Conservation (phyloP, 352 stramenopile species). For the Phytophthora syringae region DNA sequence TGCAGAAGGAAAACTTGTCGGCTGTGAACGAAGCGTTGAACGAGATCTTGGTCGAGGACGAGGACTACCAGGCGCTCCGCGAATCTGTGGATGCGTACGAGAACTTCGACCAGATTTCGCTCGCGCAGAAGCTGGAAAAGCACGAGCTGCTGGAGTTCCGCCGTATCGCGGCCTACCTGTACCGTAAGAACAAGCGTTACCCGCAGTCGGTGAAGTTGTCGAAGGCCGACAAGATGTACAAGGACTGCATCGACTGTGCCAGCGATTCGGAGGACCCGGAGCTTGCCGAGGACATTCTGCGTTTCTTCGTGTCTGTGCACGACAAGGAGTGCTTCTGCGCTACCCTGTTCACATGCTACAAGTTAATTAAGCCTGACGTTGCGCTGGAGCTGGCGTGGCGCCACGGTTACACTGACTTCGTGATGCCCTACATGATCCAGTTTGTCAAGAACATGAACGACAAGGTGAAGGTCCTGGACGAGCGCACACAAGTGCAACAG, state of each 20-base stretch:
- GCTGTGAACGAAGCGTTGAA: constrained; percentile 99
- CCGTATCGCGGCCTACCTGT: constrained; percentile 99
- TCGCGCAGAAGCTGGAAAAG: constrained; percentile 98
- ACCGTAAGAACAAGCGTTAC: constrained; percentile 99
- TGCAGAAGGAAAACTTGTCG: constrained; percentile 99
- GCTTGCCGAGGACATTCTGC: constrained; percentile 97
- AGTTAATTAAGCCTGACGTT: constrained; percentile 98
- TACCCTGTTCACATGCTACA: constrained; percentile 98
- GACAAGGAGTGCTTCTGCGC: constrained; percentile 99
- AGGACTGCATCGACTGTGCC: constrained; percentile 99
- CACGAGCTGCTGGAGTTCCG: constrained; percentile 99
- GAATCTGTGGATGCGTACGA: constrained; percentile 99
- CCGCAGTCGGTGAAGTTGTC: constrained; percentile 98
- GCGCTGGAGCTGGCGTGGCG: constrained; percentile 99
- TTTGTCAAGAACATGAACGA: constrained; percentile 97
- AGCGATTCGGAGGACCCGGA: constrained; percentile 96
- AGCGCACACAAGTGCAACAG: constrained; percentile 86
- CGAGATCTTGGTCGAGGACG: constrained; percentile 96
- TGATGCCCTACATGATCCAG: constrained; percentile 99
- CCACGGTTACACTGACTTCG: constrained; percentile 98
- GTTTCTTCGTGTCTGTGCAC: constrained; percentile 99
- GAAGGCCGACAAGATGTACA: constrained; percentile 99
- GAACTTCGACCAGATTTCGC: constrained; percentile 99
- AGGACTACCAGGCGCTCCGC: constrained; percentile 97
- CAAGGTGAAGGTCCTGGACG: constrained; percentile 94